A percentile compares a stretch with the other conserved stretches of the same genome.
Evolutionary conservation across 352 stramenopile genomes (phyloP).

Genomic region (Pilasporangium apinafurcum): DNA sequence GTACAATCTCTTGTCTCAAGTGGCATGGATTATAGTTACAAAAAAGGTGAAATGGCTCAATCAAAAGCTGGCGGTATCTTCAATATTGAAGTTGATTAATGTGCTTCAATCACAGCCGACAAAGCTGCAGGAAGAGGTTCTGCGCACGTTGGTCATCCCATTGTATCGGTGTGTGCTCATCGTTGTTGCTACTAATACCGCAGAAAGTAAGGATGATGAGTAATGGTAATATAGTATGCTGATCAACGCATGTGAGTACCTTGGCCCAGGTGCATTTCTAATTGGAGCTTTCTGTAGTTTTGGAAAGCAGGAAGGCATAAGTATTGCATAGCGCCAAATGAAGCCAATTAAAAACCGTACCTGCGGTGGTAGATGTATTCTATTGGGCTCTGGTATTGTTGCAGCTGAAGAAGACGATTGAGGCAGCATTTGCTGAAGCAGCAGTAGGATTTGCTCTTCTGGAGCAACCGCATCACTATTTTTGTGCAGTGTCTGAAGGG

Average conservation of each 20-base stretch:
- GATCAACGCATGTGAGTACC: too few relatives aligned
- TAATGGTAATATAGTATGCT: not conserved
- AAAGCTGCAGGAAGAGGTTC: slow-evolving; percentile 67
- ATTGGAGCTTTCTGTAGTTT: not conserved
- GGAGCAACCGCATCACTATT: slow-evolving; percentile 9
- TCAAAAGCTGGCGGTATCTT: too few relatives aligned
- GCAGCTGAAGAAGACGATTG: slow-evolving; percentile 1
- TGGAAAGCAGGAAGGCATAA: too few relatives aligned
- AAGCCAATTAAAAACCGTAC: not conserved
- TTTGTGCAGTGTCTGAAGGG: not conserved
- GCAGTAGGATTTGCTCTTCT: slow-evolving; percentile 44
- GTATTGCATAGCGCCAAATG: too few relatives aligned
- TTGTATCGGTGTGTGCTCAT: slow-evolving; percentile 4
- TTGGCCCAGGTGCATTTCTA: too few relatives aligned
- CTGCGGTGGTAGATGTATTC: not conserved
- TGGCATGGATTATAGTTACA: not conserved
- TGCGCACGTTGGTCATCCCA: slow-evolving; percentile 55
- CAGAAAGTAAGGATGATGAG: too few relatives aligned
- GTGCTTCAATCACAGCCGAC: too few relatives aligned
- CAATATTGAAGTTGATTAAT: too few relatives aligned
- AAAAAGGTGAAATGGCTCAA: slow-evolving; percentile 4
- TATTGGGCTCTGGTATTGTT: not conserved
- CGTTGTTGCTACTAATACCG: too few relatives aligned
- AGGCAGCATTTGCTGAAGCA: slow-evolving; percentile 42
- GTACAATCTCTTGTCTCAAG: too few relatives aligned